Evolutionary conservation across 129 eudicot genomes (phyloP).

Genomic region (Cynara cardunculus): DNA sequence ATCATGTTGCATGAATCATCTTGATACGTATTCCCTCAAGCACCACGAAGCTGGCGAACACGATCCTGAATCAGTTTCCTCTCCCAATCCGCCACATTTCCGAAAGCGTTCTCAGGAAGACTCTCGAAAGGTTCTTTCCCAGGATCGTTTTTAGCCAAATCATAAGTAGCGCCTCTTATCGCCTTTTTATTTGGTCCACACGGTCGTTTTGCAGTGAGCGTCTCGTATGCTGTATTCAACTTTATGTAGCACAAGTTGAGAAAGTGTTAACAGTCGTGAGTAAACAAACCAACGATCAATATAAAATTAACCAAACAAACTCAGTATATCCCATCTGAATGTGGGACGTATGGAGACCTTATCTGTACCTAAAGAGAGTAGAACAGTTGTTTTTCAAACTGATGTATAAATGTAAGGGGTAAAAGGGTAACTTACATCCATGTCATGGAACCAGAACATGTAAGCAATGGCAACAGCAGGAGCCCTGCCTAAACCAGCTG

Average conservation of each 20-base stretch:
- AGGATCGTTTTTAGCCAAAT: constrained; percentile 68
- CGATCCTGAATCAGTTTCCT: constrained; percentile 78
- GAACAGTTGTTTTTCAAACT: not conserved
- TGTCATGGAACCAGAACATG: constrained; percentile 83
- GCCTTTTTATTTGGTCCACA: constrained; percentile 94
- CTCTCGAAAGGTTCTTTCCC: constrained; percentile 78
- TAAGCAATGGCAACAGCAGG: constrained; percentile 95
- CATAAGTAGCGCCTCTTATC: constrained; percentile 86
- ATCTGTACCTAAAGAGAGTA: not conserved
- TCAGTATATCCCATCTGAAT: not conserved
- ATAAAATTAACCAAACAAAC: not conserved
- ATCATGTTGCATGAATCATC: not conserved
- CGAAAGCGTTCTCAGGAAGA: constrained; percentile 81
- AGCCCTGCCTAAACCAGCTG: constrained; percentile 97
- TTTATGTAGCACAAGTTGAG: constrained; percentile 20
- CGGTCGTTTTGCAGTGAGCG: constrained; percentile 71
- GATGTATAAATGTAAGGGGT: not conserved
- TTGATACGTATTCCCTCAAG: constrained; percentile 31
- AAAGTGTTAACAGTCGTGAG: not conserved
- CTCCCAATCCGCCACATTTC: constrained; percentile 83
- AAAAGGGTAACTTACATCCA: constrained; percentile 60
- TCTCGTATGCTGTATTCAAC: constrained; percentile 64
- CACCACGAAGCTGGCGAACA: constrained; percentile 69
- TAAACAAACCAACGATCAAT: not conserved
- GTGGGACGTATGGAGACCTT: not conserved